Conservation (phyloP, 2,329 filamentous ascomycete genomes). For the Phyllosticta citribraziliensis region DNA sequence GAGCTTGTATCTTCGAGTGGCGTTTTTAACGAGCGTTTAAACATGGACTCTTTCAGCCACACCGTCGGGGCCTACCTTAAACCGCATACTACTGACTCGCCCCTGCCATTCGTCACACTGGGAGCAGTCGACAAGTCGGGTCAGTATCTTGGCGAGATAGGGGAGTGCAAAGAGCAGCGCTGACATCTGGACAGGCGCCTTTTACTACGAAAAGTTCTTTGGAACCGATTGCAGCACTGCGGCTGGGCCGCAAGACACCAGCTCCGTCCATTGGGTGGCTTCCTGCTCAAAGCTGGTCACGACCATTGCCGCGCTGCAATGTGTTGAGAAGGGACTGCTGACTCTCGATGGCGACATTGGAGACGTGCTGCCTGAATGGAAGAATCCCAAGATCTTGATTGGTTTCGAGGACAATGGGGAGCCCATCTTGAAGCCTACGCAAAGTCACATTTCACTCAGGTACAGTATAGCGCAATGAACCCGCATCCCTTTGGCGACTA, state of each 20-base stretch:
- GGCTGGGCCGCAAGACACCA: background rate
- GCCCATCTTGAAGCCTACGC: conserved; percentile 13
- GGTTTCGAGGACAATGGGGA: conserved; percentile 15
- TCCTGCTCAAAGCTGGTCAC: conserved; percentile 31
- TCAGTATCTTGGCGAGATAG: background rate
- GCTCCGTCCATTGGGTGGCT: conserved; percentile 20
- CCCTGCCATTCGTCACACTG: background rate
- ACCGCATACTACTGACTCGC: background rate
- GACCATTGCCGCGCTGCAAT: conserved; percentile 23
- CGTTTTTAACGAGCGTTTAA: background rate
- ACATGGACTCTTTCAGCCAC: conserved; percentile 3
- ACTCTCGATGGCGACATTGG: conserved; percentile 23
- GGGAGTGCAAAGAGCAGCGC: background rate
- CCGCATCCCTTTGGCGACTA: background rate
- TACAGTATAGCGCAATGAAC: background rate
- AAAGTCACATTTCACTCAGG: background rate
- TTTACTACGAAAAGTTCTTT: conserved; percentile 1
- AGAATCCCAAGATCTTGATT: conserved; percentile 17
- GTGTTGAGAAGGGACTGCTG: conserved; percentile 25
- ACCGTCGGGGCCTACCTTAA: conserved; percentile 1
- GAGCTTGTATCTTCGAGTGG: background rate
- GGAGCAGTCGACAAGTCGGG: conserved; percentile 1
- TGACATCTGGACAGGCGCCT: background rate
- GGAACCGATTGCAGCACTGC: background rate
- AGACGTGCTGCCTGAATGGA: conserved; percentile 22